phyloP scores from a whole-genome alignment of 2,329 filamentous ascomycete genomes.

The Alternaria arborescens region DNA sequence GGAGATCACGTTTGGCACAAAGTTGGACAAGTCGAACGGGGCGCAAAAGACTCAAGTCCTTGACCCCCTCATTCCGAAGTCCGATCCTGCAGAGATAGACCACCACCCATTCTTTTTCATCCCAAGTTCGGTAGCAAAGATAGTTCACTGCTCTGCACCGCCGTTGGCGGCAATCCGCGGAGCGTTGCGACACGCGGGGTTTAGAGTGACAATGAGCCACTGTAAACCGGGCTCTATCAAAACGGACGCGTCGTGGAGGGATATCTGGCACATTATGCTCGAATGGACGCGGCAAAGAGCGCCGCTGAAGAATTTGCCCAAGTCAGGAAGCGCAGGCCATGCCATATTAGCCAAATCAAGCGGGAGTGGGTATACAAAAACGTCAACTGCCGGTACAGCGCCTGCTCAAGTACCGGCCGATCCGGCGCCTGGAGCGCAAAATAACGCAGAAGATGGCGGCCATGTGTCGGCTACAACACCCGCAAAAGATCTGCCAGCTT shows the following conservation, averaged over 20 bases:
- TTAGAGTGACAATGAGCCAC: slow-evolving; percentile 84
- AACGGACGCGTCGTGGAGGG: slow-evolving; percentile 89
- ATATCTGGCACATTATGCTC: slow-evolving; percentile 91
- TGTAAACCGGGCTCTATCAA: slow-evolving; percentile 90
- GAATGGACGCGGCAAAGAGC: slow-evolving; percentile 87
- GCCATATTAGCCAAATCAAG: slow-evolving; percentile 59
- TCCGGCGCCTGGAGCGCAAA: slow-evolving; percentile 12
- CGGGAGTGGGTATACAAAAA: slow-evolving; percentile 25
- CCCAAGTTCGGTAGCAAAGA: slow-evolving; percentile 75
- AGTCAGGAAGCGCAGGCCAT: slow-evolving; percentile 74
- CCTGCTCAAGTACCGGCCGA: slow-evolving; percentile 9
- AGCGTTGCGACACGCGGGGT: slow-evolving; percentile 81
- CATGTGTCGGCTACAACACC: slow-evolving; percentile 3
- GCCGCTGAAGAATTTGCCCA: slow-evolving; percentile 78
- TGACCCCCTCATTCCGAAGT: slow-evolving; percentile 51
- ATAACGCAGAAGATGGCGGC: slow-evolving; percentile 9
- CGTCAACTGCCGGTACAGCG: slow-evolving; percentile 1
- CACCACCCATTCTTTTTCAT: slow-evolving; percentile 87
- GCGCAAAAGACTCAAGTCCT: slow-evolving; percentile 32
- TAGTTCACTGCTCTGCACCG: slow-evolving; percentile 81
- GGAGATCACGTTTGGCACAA: slow-evolving; percentile 61
- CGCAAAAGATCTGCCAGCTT: slow-evolving; percentile 28
- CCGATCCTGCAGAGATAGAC: slow-evolving; percentile 62
- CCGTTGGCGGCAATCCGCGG: slow-evolving; percentile 82
- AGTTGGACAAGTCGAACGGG: slow-evolving; percentile 27